Conservation (phyloP, 2,329 filamentous ascomycete genomes). For the Scytalidium sp. region DNA sequence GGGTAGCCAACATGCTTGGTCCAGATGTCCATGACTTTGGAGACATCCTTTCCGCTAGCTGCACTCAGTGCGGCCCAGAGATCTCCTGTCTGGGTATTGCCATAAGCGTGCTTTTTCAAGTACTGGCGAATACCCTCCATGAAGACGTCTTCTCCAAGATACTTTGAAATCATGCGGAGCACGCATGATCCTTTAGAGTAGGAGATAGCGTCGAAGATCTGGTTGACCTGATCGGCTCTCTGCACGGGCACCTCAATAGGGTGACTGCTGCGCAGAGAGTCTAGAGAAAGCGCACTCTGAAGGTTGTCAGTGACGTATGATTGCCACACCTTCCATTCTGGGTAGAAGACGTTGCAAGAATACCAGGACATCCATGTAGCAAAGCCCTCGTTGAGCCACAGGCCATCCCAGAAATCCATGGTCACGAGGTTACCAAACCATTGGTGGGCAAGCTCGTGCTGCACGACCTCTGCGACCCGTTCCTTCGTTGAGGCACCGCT, state of each 20-base stretch:
- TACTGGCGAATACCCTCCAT: conserved; percentile 88
- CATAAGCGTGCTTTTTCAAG: conserved; percentile 94
- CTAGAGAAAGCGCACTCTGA: conserved; percentile 80
- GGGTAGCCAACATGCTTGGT: conserved; percentile 95
- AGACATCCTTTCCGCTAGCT: conserved; percentile 87
- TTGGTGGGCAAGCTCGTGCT: conserved; percentile 95
- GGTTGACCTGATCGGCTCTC: conserved; percentile 92
- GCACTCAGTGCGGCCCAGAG: conserved; percentile 85
- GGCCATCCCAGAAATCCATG: conserved; percentile 97
- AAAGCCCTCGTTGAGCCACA: conserved; percentile 95
- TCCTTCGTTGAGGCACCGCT: conserved; percentile 88
- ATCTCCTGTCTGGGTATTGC: conserved; percentile 88
- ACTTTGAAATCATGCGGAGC: conserved; percentile 94
- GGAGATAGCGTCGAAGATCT: conserved; percentile 97
- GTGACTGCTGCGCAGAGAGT: conserved; percentile 91
- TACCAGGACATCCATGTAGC: conserved; percentile 94
- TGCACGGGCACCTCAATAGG: conserved; percentile 96
- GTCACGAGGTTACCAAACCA: conserved; percentile 98
- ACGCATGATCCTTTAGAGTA: conserved; percentile 97
- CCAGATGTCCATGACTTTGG: conserved; percentile 92
- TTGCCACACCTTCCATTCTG: conserved; percentile 98
- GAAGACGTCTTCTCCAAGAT: conserved; percentile 88
- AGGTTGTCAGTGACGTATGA: conserved; percentile 91
- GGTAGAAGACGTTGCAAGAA: conserved; percentile 91
- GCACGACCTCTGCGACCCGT: conserved; percentile 90